Base-by-base conservation (phyloP, 2,329 filamentous ascomycete genomes). In the Pseudogymnoascus destructans region DNA sequence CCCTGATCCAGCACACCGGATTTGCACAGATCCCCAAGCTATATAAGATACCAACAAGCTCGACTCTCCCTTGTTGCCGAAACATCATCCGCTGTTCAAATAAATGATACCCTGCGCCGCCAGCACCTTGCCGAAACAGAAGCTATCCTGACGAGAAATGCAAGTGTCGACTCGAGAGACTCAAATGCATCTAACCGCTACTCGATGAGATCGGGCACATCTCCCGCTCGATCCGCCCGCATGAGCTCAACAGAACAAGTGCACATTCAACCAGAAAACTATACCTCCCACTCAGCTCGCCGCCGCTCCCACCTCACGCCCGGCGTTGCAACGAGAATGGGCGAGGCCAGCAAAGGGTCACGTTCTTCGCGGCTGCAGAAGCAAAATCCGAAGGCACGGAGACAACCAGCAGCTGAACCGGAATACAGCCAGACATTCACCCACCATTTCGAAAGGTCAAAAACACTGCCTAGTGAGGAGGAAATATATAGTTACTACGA, bases 241-340 rank as follows among this genome's bases (percentile, higher is more conserved):
- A 27, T 30, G 27, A 30, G 15, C 21, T 25, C 21, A 5, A 52
- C 46, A 6, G 46, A 52, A 15, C 27, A 25, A 25, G 27, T 52
- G 21, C 9, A 52, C 8, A 17, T 38, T 21, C 54, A 35, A 13
- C 33, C 21, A 19, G 19, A 38, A 15, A 57, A 15, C 23, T 57
- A 38, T 33, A 23, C 27, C 33, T 13, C 23, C 21, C 10, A 27
- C 23, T 32, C 54, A 38, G 15, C 17, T 40, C 60, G 68, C 46
- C 62, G 67, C 17, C 60, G 66, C 9, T 69, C 67, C 17, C 62
- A 69, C 13, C 59, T 65, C 21, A 66, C 66, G 32, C 68, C 66
- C 59, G 68, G 67, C 19, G 61, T 69, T 55, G 68, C 67, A 15
- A 70, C 68, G 21, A 62, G 68, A 38, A 62, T 57, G 32, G 62